Percentiles rank a stretch among this genome's conserved stretches.
Evolutionary conservation across 2,329 filamentous ascomycete genomes (phyloP).

Genomic region (Pseudogymnoascus sp.): DNA sequence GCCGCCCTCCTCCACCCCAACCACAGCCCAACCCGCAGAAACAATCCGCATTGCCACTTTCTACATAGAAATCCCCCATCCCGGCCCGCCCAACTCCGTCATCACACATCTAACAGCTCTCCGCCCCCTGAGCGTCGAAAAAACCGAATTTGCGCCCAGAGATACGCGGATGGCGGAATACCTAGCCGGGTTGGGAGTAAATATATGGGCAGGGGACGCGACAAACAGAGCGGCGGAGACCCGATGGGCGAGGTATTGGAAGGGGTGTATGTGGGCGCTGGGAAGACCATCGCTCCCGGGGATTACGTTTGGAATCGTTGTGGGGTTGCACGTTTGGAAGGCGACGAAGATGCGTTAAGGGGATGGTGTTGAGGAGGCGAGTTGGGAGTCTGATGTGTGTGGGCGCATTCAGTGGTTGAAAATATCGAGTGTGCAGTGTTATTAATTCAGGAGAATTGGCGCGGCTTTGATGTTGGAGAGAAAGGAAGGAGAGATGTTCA

Average conservation of each 20-base stretch:
- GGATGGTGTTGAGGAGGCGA: not conserved
- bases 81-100: not conserved
- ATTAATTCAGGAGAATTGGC: no score
- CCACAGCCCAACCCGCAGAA: not conserved
- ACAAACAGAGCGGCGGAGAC: no score
- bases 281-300: not conserved
- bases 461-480: no score
- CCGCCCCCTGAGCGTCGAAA: no score
- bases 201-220: no score
- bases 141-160: no score
- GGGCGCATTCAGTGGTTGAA: no score
- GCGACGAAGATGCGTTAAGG: not conserved
- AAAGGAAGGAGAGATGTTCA: no score
- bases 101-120: not conserved
- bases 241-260: not conserved
- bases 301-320: not conserved
- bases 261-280: not conserved
- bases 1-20: not conserved
- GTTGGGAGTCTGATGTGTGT: not conserved
- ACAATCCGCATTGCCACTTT: not conserved
- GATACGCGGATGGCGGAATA: not conserved
- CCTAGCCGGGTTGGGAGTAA: no score
- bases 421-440: no score
- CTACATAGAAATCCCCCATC: not conserved
- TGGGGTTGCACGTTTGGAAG: not conserved